Evolutionary conservation across 2,329 filamentous ascomycete genomes (phyloP).

Genomic region (Fusarium sp.): DNA sequence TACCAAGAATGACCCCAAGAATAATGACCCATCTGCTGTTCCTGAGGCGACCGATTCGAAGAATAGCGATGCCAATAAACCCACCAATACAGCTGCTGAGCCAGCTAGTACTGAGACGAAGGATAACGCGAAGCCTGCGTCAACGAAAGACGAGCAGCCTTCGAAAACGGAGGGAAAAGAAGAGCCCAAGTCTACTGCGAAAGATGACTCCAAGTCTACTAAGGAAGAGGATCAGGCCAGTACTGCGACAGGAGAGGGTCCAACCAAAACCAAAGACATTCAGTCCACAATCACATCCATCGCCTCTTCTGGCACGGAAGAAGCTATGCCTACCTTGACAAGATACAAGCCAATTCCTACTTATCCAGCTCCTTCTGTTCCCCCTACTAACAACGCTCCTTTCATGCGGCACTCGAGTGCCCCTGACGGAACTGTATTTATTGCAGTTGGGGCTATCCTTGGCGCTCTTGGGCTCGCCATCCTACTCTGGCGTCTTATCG

Average conservation of each 20-base stretch:
- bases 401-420: slow-evolving; percentile 89
- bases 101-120: slow-evolving; percentile 26
- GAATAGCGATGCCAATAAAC: slow-evolving; percentile 15
- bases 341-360: slow-evolving; percentile 55
- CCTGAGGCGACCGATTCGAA: slow-evolving; percentile 30
- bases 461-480: slow-evolving; percentile 85
- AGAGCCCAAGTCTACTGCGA: slow-evolving; percentile 14
- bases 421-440: slow-evolving; percentile 96
- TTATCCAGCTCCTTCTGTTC: slow-evolving; percentile 79
- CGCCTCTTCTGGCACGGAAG: slow-evolving; percentile 29
- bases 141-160: slow-evolving; percentile 24
- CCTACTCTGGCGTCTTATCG: slow-evolving; percentile 85
- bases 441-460: slow-evolving; percentile 88
- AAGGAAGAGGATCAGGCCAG: slow-evolving; percentile 27
- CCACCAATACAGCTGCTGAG: slow-evolving; percentile 9
- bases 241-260: slow-evolving; percentile 28
- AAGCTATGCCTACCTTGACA: slow-evolving; percentile 56
- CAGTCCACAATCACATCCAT: slow-evolving; percentile 25
- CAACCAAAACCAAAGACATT: slow-evolving; percentile 24
- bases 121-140: slow-evolving; percentile 12
- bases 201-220: slow-evolving; percentile 21
- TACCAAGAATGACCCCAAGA: slow-evolving; percentile 31
- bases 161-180: slow-evolving; percentile 21
- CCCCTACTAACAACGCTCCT: slow-evolving; percentile 83
- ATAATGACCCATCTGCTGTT: slow-evolving; percentile 24